These are phyloP conservation scores for Carpinus fangiana DNA, from an alignment of 306 rosid species.

Conservation along the genomic window DNA sequence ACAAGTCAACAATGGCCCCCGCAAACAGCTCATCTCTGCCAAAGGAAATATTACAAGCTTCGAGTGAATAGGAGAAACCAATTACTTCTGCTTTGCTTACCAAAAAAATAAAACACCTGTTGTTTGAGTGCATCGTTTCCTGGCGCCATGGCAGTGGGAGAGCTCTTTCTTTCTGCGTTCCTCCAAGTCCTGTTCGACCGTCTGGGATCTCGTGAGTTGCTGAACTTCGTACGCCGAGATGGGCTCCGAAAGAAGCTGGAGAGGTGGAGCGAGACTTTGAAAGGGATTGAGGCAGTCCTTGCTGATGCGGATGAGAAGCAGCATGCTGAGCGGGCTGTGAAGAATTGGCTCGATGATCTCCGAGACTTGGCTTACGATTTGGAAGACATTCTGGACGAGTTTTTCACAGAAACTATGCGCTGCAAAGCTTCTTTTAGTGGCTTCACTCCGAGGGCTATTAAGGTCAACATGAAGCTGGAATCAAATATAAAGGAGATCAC, in stretches of 20 bases:
- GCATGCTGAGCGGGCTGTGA: background rate
- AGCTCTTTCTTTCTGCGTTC: background rate
- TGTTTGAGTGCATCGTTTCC: no score
- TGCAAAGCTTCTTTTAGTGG: no score
- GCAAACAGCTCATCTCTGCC: no score
- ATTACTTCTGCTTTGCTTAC: no score
- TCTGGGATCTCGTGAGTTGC: background rate
- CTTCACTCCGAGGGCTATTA: no score
- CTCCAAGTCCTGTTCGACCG: background rate
- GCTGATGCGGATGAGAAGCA: slow-evolving; percentile 4
- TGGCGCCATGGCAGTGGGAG: no score
- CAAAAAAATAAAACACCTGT: no score
- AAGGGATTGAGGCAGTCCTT: background rate
- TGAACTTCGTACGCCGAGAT: background rate
- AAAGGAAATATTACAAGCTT: no score
- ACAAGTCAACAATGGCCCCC: no score
- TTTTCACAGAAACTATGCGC: no score
- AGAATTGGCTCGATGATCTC: slow-evolving; percentile 20
- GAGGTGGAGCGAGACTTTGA: background rate
- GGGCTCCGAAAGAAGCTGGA: background rate
- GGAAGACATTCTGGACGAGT: slow-evolving; percentile 27
- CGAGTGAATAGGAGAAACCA: no score
- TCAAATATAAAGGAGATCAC: background rate
- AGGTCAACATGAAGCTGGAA: background rate
- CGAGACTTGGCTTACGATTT: slow-evolving; percentile 14